These are phyloP conservation scores for Ustanciosporium gigantosporum DNA, from an alignment of 1,284 basidiomycete species.

Conservation along the genomic window DNA sequence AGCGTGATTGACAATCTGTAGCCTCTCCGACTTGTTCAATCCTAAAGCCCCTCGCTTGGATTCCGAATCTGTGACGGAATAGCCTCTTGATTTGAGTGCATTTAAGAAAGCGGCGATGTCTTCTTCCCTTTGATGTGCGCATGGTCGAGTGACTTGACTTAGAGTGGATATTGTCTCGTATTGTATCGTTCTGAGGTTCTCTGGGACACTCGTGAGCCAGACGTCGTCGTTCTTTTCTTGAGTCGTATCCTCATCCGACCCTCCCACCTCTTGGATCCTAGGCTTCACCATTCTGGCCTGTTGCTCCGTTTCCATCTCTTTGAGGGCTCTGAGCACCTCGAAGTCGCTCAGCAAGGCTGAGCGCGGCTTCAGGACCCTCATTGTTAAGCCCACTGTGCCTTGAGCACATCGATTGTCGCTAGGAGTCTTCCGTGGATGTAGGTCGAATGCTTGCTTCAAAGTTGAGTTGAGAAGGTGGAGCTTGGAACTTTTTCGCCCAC, in stretches of 20 bases:
- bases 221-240: slow-evolving; percentile 28
- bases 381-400: slow-evolving; percentile 9
- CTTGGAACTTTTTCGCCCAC: too few species aligned
- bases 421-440: too few species aligned
- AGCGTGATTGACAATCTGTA: slow-evolving; percentile 85
- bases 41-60: slow-evolving; percentile 64
- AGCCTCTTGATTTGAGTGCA: slow-evolving; percentile 63
- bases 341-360: slow-evolving; percentile 81
- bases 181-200: slow-evolving; percentile 84
- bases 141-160: slow-evolving; percentile 73
- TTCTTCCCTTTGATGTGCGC: slow-evolving; percentile 70
- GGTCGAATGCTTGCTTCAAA: too few species aligned
- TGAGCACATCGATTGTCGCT: too few species aligned
- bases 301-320: slow-evolving; percentile 75
- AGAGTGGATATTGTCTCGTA: slow-evolving; percentile 88
- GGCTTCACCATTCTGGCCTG: slow-evolving; percentile 56
- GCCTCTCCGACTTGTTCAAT: slow-evolving; percentile 85
- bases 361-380: slow-evolving; percentile 75
- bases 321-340: slow-evolving; percentile 80
- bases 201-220: slow-evolving; percentile 54
- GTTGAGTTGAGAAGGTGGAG: too few species aligned
- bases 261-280: slow-evolving; percentile 64
- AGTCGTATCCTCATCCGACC: not conserved
- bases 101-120: slow-evolving; percentile 72
- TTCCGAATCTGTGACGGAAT: slow-evolving; percentile 31